Evolutionary conservation across 2,329 filamentous ascomycete species (phyloP), one percentile per base, ranked within the genome.

Genomic region (Rutstroemia sp.): DNA sequence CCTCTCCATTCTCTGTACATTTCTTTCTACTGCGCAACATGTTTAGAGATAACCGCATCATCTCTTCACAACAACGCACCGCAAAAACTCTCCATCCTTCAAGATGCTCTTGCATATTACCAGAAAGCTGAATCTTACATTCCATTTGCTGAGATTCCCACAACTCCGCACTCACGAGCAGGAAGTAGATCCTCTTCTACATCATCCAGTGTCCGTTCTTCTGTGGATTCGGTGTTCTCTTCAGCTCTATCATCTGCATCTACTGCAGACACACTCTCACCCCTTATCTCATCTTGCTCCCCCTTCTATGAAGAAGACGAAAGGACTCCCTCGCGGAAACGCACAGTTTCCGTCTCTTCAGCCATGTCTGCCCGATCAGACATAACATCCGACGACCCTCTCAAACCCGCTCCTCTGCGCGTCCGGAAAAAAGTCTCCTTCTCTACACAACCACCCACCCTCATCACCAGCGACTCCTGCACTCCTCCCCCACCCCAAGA

Each of bases 371-470:
- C 37, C 25, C 34, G 39, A 25, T 54, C 49, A 3, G 38, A 16
- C 7, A 7, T 17, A 19, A 46, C 38, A 47, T 48, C 48, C 30
- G 23, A 45, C 7, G 47, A 45, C 30, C 27, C 39, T 17, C 53
- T 45, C 16, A 57, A 16, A 34, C 59, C 60, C 1, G 44, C 46
- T 30, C 59, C 60, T n/a, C 57, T 63, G 16, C 57, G 58, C 14
- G 50, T 60, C 9, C 61, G 65, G 49, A 68, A 68, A 57, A 68
- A 63, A 51, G 67, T 68, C 23, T 67, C 67, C 17, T 68, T 68
- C 52, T 56, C 48, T 4, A 37, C 30, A 21, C 17, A 12, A 53
- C 27, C 25, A 12, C 47, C 53, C 19, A 51, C 38, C 7, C 12
- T 56, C 5, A 56, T 56, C 12, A 37, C 47, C 5, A 10, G 16